Evolutionary conservation across 2,329 filamentous ascomycete genomes (phyloP).

Genomic region (Dichotomopilus funicola): DNA sequence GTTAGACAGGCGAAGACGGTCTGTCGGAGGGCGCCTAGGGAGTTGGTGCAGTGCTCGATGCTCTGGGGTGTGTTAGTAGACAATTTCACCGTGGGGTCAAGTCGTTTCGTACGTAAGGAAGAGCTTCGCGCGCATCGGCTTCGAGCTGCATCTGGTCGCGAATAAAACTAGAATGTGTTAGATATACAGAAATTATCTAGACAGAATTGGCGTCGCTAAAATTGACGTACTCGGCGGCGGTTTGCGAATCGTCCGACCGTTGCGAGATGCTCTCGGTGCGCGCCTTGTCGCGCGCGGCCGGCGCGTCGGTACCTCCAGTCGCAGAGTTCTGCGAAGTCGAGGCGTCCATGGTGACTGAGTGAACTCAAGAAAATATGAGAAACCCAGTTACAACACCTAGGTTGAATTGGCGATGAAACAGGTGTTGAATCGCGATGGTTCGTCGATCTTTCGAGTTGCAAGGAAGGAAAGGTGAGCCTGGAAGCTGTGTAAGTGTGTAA

Average conservation of each 20-base stretch:
- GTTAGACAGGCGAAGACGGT: constrained; percentile 88
- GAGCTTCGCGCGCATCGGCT: constrained; percentile 86
- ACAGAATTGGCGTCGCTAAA: neutral
- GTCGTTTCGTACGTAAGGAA: constrained; percentile 72
- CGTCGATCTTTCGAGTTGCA: neutral
- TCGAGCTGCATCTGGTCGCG: constrained; percentile 84
- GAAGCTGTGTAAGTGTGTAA: neutral
- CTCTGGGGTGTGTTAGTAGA: constrained; percentile 48
- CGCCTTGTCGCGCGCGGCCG: constrained; percentile 34
- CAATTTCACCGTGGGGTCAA: neutral
- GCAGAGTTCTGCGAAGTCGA: constrained; percentile 21
- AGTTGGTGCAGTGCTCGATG: constrained; percentile 87
- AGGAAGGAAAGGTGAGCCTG: no score
- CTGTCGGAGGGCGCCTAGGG: constrained; percentile 82
- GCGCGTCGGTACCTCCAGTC: constrained; percentile 20
- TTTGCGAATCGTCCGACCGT: constrained; percentile 60
- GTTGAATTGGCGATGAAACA: neutral
- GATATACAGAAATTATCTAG: neutral
- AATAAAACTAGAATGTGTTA: constrained; percentile 59
- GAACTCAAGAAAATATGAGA: neutral
- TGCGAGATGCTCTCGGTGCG: constrained; percentile 57
- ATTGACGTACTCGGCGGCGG: constrained; percentile 57
- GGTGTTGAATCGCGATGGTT: neutral
- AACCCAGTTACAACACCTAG: no score
- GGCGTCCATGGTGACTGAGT: constrained; percentile 30